Base-by-base conservation (phyloP, 2,329 filamentous ascomycete species). In the Hyphodiscus sp. region DNA sequence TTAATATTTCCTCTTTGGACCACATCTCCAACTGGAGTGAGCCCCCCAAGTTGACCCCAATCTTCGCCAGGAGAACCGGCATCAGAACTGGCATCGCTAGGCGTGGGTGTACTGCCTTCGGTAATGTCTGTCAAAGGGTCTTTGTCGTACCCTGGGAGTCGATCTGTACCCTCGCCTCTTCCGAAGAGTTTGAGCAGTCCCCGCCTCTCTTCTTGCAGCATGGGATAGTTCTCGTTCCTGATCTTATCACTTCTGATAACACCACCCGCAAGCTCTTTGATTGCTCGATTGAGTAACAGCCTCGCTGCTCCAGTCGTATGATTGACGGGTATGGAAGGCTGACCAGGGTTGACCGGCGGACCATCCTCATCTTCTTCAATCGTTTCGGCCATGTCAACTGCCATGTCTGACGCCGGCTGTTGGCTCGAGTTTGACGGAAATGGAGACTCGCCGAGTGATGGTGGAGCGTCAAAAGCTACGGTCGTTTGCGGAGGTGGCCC, bases 221-320 rank as follows among this genome's bases (percentile, higher is more conserved):
- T 87, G 0, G 91, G 89, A 67, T 91, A 95, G 59, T 87, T 81
- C 52, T 82, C 80, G 50, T 77, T 76, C 30, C 76, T 73, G 63
- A 84, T 75, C 29, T 74, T 76, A 50, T 78, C 73, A 1, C 67
- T 67, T 20, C 74, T 69, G 51, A 83, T 67, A 74, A 73, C 47
- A 69, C 70, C 56, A 66, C 75, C 61, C 53, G 70, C 52, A 65
- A 96, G 67, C 57, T 77, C 72, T 66, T 76, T 71, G 51, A 94
- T 89, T 0, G 83, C 79, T 0, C 79, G 79, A 83, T 87, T 91
- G 46, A 80, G 76, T 26, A 97, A 73, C 18, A 97, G 74, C 58
- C 91, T 81, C 49, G 94, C 89, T 1, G 91, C 91, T n/a, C 90
- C 82, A 0, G 91, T 96, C 0, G 89, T 95, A 65, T 97, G 92